phyloP scores from a whole-genome alignment of 2,329 filamentous ascomycete species.

The Coniochaeta prunicola region DNA sequence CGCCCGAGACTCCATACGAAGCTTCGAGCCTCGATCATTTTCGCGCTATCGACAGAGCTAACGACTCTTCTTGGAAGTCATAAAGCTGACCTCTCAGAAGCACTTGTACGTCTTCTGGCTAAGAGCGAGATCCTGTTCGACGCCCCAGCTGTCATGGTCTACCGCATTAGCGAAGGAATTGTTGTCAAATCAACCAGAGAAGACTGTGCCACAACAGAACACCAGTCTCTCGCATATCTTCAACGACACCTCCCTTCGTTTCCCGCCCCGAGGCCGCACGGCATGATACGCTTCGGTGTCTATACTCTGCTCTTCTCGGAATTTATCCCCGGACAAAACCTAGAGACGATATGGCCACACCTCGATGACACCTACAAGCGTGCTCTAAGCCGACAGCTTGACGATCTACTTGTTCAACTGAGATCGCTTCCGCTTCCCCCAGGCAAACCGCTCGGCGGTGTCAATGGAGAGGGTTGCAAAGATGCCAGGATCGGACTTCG shows the following conservation, averaged over 20 bases:
- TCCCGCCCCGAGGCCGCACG: conserved; percentile 6
- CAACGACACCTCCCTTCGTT: conserved; percentile 7
- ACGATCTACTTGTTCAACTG: conserved; percentile 5
- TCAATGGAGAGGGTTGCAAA: conserved; percentile 2
- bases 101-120: too few relatives aligned
- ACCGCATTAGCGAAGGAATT: background rate
- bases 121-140: too few relatives aligned
- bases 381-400: conserved; percentile 8
- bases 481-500: background rate
- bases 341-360: conserved; percentile 8
- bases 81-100: too few relatives aligned
- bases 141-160: too few relatives aligned
- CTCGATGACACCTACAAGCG: conserved; percentile 9
- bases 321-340: conserved; percentile 7
- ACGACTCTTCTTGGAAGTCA: too few relatives aligned
- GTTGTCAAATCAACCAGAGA: background rate
- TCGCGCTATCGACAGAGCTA: too few relatives aligned
- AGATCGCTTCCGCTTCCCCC: conserved; percentile 8
- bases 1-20: too few relatives aligned
- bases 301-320: conserved; percentile 8
- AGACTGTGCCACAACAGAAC: background rate
- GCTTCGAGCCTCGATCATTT: too few relatives aligned
- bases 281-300: conserved; percentile 2
- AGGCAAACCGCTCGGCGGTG: conserved; percentile 4
- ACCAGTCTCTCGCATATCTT: conserved; percentile 4